phyloP scores from a whole-genome alignment of 306 rosid species.

The Crotalaria pallida region DNA sequence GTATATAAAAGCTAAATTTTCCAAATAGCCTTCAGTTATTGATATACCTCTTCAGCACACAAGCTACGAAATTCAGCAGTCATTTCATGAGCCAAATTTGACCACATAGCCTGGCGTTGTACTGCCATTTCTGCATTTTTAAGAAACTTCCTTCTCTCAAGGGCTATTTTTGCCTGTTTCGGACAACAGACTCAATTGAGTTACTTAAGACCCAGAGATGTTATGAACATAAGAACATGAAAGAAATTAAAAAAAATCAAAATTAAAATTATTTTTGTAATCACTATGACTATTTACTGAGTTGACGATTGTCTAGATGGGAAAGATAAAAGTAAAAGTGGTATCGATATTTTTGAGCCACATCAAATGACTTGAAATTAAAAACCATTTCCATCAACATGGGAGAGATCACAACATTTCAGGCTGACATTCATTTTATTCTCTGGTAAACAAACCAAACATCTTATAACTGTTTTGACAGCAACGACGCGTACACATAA shows the following conservation, averaged over 20 bases:
- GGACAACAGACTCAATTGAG: slow-evolving; percentile 26
- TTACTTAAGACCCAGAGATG: slow-evolving; percentile 19
- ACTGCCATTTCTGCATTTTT: slow-evolving; percentile 94
- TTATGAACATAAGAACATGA: slow-evolving; percentile 8
- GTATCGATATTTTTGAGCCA: not conserved
- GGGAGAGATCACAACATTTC: not conserved
- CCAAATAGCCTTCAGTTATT: slow-evolving; percentile 16
- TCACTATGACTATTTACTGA: slow-evolving; percentile 2
- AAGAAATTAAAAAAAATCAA: not conserved
- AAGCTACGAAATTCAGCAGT: slow-evolving; percentile 97
- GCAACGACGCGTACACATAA: not conserved
- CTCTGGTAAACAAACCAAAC: slow-evolving; percentile 3
- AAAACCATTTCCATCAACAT: not conserved
- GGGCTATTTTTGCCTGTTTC: slow-evolving; percentile 92
- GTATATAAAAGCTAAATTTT: not conserved
- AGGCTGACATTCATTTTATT: not conserved
- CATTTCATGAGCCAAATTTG: slow-evolving; percentile 97
- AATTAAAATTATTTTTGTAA: not conserved
- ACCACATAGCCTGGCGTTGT: slow-evolving; percentile 96
- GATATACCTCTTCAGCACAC: slow-evolving; percentile 95
- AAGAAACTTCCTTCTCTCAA: slow-evolving; percentile 88
- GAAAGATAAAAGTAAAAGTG: not conserved
- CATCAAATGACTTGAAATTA: not conserved
- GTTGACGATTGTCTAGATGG: too few species aligned
- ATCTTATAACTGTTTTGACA: slow-evolving; percentile 2